phyloP scores from a whole-genome alignment of 1,284 basidiomycete species.

The Stereum hirsutum region DNA sequence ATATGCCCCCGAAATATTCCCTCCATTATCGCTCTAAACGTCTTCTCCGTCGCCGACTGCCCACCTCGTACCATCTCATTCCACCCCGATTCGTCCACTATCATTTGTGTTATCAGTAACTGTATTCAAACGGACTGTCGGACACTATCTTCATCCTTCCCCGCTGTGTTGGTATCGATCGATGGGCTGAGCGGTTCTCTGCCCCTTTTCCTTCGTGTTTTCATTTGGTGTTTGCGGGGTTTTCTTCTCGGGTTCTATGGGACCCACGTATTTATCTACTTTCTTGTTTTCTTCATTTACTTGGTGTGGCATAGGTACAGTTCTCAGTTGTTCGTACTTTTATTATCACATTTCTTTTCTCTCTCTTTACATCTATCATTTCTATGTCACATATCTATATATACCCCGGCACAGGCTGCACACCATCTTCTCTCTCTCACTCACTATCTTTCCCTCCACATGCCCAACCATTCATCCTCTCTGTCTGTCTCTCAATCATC shows the following conservation, averaged over 20 bases:
- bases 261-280: not conserved
- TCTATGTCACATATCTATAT: not conserved
- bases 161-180: not conserved
- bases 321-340: not conserved
- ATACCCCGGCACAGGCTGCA: not conserved
- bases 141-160: not conserved
- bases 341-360: not conserved
- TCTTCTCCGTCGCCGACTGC: slow-evolving; percentile 6
- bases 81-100: not conserved
- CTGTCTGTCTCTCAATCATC: too few species aligned
- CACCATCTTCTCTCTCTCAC: not conserved
- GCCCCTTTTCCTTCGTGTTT: too few species aligned
- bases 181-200: too few species aligned
- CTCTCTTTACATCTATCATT: not conserved
- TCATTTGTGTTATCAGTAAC: not conserved
- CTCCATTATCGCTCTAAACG: slow-evolving; percentile 6
- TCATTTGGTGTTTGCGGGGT: not conserved
- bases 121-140: not conserved
- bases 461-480: not conserved
- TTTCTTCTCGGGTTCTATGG: not conserved
- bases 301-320: not conserved
- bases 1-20: slow-evolving; percentile 67
- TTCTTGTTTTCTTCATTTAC: not conserved
- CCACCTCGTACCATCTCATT: not conserved
- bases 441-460: not conserved